Evolutionary conservation across 805 yeast species (phyloP), one percentile per base, ranked within the genome.

Genomic region (Ogataea philodendri): DNA sequence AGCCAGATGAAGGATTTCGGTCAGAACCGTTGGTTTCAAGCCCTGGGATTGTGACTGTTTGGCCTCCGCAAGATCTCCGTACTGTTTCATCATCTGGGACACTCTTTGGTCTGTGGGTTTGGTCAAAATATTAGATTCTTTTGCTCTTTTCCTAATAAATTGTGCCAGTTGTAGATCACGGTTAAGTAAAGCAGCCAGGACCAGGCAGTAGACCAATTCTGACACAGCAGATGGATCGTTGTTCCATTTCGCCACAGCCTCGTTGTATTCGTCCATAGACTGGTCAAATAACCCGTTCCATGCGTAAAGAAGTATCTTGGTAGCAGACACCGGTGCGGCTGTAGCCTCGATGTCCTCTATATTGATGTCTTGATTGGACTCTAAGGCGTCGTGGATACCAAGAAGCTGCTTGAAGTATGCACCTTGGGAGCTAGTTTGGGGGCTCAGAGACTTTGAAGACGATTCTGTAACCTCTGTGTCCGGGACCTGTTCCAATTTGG

Each of bases 141-240:
- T 40, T 20, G 58, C 52, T 26, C 60, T 60, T 5, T 42, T 39
- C 30, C 57, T 52, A 26, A 63, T 52, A 15, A 59, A 47, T 16
- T 54, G 50, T 1, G 66, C 66, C 18, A 63, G 32, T 15, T 57
- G 61, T 5, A 62, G 26, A 26, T 63, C 65, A 3, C 44, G 33
- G 2, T 43, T 44, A 3, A 51, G 30, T 5, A 63, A 32, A 7
- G 54, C 37, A 8, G 55, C 41, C 11, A 58, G 35, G 4, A 55
- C 40, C 28, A 62, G 44, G 6, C 62, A 44, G 29, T 56, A 49
- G 6, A 57, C 45, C 9, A 59, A 27, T 27, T 33, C 37, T 4
- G 57, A 55, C 23, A 25, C 18, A 13, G 11, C 15, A 5, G 15
- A 9, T 15, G 20, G 7, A 3, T 20, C 10, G 8, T 15, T 14